Evolutionary conservation across 2,329 filamentous ascomycete genomes (phyloP).

Genomic region (Phialocephala sp.): DNA sequence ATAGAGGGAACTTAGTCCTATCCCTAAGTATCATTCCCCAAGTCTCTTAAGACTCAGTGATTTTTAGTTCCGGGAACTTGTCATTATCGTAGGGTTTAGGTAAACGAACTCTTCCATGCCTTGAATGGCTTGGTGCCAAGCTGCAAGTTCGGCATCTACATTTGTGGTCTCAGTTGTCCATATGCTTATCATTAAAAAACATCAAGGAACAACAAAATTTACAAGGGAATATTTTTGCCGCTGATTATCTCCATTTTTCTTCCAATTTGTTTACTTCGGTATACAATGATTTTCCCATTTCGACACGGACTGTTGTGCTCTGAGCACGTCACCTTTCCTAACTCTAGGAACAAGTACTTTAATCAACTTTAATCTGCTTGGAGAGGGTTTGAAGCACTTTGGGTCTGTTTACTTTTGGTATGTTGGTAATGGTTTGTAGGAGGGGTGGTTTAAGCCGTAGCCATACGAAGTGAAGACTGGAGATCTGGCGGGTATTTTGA

Average conservation of each 20-base stretch:
- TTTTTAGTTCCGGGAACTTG: neutral
- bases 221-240: no score
- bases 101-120: conserved; percentile 12
- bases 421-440: neutral
- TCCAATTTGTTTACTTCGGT: no score
- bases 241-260: no score
- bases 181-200: neutral
- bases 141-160: conserved; percentile 13
- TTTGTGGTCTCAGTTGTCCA: conserved; percentile 15
- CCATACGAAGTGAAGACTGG: neutral
- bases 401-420: conserved; percentile 11
- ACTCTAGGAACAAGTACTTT: no score
- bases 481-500: neutral
- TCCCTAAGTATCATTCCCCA: neutral
- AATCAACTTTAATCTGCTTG: no score
- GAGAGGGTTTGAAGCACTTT: no score
- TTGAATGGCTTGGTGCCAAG: conserved; percentile 15
- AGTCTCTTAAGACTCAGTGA: neutral
- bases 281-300: no score
- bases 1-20: neutral
- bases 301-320: no score
- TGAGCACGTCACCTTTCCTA: no score
- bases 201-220: neutral
- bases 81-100: neutral
- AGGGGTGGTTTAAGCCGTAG: neutral